phyloP scores from a whole-genome alignment of 2,329 filamentous ascomycete genomes.

The Diaporthe australafricana region DNA sequence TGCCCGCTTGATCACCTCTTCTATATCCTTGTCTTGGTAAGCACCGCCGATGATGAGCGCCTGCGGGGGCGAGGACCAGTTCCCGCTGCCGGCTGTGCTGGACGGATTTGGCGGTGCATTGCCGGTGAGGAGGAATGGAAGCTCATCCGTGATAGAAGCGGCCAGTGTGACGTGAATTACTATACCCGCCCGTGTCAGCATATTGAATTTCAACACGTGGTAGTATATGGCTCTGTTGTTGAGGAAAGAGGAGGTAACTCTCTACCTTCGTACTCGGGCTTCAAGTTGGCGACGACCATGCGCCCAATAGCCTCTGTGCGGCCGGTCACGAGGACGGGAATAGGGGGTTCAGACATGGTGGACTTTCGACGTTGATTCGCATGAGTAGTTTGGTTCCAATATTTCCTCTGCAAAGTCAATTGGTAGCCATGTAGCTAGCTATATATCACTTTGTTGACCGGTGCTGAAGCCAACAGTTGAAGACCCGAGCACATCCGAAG shows the following conservation, averaged over 20 bases:
- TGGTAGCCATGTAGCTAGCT: neutral
- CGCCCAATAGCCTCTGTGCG: neutral
- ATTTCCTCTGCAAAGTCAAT: rapidly evolving
- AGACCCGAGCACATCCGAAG: neutral
- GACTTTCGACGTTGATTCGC: neutral
- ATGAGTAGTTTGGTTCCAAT: too few species aligned
- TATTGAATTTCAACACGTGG: too few species aligned
- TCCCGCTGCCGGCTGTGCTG: slow-evolving; percentile 39
- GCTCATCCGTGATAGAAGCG: slow-evolving; percentile 37
- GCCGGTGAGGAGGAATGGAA: slow-evolving; percentile 40
- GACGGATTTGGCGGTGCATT: slow-evolving; percentile 29
- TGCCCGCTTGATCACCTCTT: slow-evolving; percentile 31
- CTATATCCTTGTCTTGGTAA: slow-evolving; percentile 39
- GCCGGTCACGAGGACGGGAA: slow-evolving; percentile 29
- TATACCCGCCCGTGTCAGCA: neutral
- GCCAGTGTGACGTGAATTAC: slow-evolving; percentile 42
- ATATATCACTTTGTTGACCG: too few species aligned
- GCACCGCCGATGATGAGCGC: slow-evolving; percentile 43
- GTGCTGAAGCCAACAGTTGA: neutral
- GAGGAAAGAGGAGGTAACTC: neutral
- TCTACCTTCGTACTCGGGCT: slow-evolving; percentile 27
- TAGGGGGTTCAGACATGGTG: slow-evolving; percentile 12
- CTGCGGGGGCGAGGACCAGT: slow-evolving; percentile 36
- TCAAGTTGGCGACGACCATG: neutral
- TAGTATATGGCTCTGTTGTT: neutral